These are phyloP conservation scores for Moesziomyces sp. DNA, from an alignment of 1,284 basidiomycete genomes.

Conservation along the genomic window DNA sequence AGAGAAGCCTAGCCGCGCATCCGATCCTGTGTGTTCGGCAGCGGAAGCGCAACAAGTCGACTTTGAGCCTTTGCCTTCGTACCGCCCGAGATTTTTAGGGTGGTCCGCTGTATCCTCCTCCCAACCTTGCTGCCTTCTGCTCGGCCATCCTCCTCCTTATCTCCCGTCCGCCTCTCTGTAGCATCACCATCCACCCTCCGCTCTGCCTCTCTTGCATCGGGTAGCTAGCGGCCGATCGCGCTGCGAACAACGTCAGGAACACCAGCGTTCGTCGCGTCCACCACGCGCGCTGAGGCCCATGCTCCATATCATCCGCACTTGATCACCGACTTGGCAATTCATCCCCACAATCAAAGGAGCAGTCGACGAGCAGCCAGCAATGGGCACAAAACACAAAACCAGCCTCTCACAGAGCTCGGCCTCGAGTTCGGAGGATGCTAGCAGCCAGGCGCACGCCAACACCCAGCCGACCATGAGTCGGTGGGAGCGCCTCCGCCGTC, in stretches of 20 bases:
- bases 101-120: not conserved
- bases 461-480: conserved; percentile 23
- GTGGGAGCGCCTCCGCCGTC: conserved; percentile 45
- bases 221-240: too few species aligned
- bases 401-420: conserved; percentile 42
- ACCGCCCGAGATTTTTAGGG: not conserved
- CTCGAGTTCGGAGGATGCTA: conserved; percentile 41
- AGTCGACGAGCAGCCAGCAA: not conserved
- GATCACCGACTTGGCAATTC: not conserved
- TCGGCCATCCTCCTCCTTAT: too few species aligned
- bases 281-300: not conserved
- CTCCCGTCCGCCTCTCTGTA: too few species aligned
- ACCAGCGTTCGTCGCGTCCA: not conserved
- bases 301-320: not conserved
- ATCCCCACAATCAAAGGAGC: too few species aligned
- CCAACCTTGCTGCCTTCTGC: not conserved
- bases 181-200: too few species aligned
- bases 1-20: not conserved
- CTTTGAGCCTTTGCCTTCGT: not conserved
- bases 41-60: not conserved
- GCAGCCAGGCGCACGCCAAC: conserved; percentile 9
- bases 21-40: not conserved
- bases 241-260: not conserved
- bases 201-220: too few species aligned
- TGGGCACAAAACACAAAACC: conserved; percentile 36